Evolutionary conservation across 768 basidiomycete species (phyloP).

Genomic region (Boletus rex-veris): DNA sequence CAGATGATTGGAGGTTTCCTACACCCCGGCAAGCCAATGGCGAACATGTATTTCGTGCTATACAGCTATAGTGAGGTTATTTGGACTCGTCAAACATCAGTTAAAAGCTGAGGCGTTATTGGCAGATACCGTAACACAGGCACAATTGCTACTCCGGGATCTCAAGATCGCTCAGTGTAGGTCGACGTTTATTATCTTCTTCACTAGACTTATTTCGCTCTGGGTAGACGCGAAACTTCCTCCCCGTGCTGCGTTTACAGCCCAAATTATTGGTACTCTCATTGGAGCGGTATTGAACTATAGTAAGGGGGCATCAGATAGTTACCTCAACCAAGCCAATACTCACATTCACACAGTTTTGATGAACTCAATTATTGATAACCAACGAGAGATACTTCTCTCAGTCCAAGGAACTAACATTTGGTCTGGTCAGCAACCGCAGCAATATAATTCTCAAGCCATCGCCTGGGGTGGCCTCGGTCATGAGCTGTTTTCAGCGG

Average conservation of each 20-base stretch:
- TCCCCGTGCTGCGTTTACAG: constrained; percentile 60
- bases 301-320: constrained; percentile 50
- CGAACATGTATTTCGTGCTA: constrained; percentile 42
- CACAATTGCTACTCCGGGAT: constrained; percentile 50
- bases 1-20: constrained; percentile 39
- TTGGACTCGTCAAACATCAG: constrained; percentile 35
- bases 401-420: constrained; percentile 49
- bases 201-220: constrained; percentile 35
- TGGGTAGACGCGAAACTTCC: constrained; percentile 55
- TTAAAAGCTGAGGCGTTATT: constrained; percentile 24
- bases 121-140: constrained; percentile 51
- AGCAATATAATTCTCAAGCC: constrained; percentile 33
- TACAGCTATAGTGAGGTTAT: constrained; percentile 43
- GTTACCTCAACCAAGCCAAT: constrained; percentile 44
- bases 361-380: constrained; percentile 56
- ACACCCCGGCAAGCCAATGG: constrained; percentile 39
- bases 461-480: constrained; percentile 42
- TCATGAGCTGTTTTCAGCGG: constrained; percentile 32
- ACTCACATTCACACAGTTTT: constrained; percentile 30
- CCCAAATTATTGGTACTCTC: constrained; percentile 44
- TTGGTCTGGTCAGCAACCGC: constrained; percentile 32
- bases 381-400: constrained; percentile 50
- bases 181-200: constrained; percentile 7
- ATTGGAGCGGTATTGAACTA: constrained; percentile 36
- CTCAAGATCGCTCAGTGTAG: constrained; percentile 42